Conservation (phyloP, 331 rosid genomes). For the Malus hybrid region DNA sequence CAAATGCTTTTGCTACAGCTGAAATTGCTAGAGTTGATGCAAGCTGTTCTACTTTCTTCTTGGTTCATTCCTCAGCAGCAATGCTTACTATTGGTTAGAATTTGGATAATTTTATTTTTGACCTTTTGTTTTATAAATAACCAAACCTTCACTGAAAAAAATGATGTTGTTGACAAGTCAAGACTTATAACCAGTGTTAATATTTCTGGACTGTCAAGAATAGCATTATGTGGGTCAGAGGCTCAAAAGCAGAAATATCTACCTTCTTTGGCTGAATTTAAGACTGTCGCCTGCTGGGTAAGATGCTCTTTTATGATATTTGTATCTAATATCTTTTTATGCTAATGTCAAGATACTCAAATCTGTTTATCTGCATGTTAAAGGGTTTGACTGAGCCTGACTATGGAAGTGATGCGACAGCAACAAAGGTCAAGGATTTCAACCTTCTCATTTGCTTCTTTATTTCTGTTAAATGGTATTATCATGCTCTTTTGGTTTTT, state of each 20-base stretch:
- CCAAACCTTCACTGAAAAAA: not conserved
- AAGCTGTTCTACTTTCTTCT: slow-evolving; percentile 62
- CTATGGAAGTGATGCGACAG: slow-evolving; percentile 81
- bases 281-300: slow-evolving; percentile 75
- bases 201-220: slow-evolving; percentile 18
- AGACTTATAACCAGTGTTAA: not conserved
- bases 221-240: slow-evolving; percentile 89
- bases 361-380: slow-evolving; percentile 1
- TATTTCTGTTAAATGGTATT: not conserved
- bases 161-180: slow-evolving; percentile 4
- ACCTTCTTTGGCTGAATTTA: slow-evolving; percentile 64
- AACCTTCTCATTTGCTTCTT: slow-evolving; percentile 12
- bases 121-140: not conserved
- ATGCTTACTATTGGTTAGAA: slow-evolving; percentile 82
- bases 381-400: slow-evolving; percentile 89
- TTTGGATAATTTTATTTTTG: not conserved
- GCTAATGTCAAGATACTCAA: slow-evolving; percentile 8
- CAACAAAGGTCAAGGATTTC: slow-evolving; percentile 45
- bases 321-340: not conserved
- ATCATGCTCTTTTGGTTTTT: not conserved
- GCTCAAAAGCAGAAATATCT: slow-evolving; percentile 61
- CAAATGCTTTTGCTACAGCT: slow-evolving; percentile 51
- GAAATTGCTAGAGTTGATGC: slow-evolving; percentile 87
- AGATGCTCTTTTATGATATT: slow-evolving; percentile 6
- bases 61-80: slow-evolving; percentile 73